A percentile compares a stretch with the other conserved stretches of the same genome.
phyloP scores from a whole-genome alignment of 2,329 filamentous ascomycete species.

The Fonsecaea multimorphosa region DNA sequence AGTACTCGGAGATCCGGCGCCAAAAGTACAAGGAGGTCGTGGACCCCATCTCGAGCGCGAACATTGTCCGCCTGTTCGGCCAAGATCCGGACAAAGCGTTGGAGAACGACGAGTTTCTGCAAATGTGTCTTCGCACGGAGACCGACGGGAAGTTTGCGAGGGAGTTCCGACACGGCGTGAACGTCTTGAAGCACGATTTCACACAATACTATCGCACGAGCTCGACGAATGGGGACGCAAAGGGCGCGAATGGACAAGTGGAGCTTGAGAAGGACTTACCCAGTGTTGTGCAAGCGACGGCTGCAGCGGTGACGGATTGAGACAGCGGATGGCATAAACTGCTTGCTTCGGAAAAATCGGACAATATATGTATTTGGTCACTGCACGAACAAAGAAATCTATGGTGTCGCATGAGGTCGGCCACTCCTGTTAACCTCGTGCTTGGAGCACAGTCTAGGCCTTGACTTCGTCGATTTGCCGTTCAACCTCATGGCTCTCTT shows the following conservation, averaged over 20 bases:
- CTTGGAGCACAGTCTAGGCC: not conserved
- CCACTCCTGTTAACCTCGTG: not conserved
- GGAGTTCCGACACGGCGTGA: conserved; percentile 20
- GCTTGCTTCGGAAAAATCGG: not conserved
- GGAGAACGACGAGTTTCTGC: conserved; percentile 48
- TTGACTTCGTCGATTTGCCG: conserved; percentile 9
- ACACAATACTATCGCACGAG: conserved; percentile 32
- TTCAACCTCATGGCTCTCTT: conserved; percentile 23
- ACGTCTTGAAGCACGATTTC: conserved; percentile 31
- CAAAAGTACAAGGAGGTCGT: conserved; percentile 49
- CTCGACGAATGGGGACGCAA: conserved; percentile 7
- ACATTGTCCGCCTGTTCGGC: conserved; percentile 47
- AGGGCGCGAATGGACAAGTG: conserved; percentile 1
- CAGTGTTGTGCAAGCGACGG: not conserved
- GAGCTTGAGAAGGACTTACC: not conserved
- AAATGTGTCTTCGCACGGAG: conserved; percentile 44
- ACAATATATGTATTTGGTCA: not conserved
- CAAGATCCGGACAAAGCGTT: conserved; percentile 46
- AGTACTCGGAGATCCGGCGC: conserved; percentile 50
- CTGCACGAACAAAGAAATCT: not conserved
- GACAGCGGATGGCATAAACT: not conserved
- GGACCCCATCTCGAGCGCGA: conserved; percentile 51
- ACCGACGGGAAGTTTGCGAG: conserved; percentile 41
- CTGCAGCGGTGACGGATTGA: conserved; percentile 21
- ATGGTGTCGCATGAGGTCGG: not conserved